Percentiles rank a stretch among this genome's conserved stretches.
These are phyloP conservation scores for Linum lewisii DNA, from an alignment of 345 rosid species.

Conservation along the genomic window DNA sequence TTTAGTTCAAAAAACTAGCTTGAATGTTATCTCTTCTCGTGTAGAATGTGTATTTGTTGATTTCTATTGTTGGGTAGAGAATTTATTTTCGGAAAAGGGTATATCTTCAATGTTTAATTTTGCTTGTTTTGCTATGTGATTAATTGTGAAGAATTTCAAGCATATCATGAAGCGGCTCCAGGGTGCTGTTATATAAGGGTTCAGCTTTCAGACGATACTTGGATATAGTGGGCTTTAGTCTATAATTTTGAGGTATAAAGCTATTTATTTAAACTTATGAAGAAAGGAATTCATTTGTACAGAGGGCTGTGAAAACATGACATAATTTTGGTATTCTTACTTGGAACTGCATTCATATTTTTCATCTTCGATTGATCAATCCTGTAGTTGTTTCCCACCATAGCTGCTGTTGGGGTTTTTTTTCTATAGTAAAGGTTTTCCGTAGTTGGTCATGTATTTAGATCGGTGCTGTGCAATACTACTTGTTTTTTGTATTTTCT, in stretches of 20 bases:
- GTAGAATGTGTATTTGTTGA: too few relatives aligned
- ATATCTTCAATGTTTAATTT: neutral
- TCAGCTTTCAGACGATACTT: constrained; percentile 79
- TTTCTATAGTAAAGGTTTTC: constrained; percentile 88
- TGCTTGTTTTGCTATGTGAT: neutral
- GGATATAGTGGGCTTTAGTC: constrained; percentile 93
- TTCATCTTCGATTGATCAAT: constrained; percentile 53
- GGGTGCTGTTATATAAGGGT: constrained; percentile 78
- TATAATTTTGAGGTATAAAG: constrained; percentile 43
- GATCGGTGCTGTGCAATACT: constrained; percentile 78
- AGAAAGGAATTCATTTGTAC: neutral
- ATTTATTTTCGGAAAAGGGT: too few relatives aligned
- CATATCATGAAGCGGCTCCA: constrained; percentile 93
- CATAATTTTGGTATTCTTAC: neutral
- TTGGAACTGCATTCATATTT: neutral
- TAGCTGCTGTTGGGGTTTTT: constrained; percentile 98
- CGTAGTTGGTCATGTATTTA: constrained; percentile 86
- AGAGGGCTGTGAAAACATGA: neutral
- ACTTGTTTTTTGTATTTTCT: constrained; percentile 73
- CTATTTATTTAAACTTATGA: neutral
- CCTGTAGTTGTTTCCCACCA: constrained; percentile 98
- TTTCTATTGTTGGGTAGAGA: too few relatives aligned
- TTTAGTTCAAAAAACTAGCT: too few relatives aligned
- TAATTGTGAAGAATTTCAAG: constrained; percentile 60
- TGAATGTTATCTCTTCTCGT: too few relatives aligned